Evolutionary conservation across 2,329 filamentous ascomycete genomes (phyloP), one percentile per base, ranked within the genome.

Genomic region (Aspergillus sp.): DNA sequence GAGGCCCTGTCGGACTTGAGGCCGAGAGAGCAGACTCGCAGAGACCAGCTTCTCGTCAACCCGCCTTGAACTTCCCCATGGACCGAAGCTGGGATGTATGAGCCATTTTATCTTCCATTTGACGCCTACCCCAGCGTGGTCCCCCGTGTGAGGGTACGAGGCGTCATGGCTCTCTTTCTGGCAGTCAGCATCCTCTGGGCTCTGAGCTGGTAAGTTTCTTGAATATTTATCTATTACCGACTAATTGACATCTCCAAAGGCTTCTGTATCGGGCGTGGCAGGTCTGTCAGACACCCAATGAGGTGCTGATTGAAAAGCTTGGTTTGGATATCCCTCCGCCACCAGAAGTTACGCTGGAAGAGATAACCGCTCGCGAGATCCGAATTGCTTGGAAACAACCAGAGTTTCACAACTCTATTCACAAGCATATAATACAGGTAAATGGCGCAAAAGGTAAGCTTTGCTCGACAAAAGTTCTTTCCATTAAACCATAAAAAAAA

Each of bases 261-360:
- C 85, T 97, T 64, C 83, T 93, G 62, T 90, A 91, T 76, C 89
- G 95, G 74, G 91, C 92, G 64, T 92, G 91, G 81, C 91, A 93
- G 74, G 95, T 96, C 43, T 84, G 97, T 57, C 90, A 91, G 79
- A 97, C 94, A 71, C 93, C 94, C 25, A 92, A 97, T 60, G 91
- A 94, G 60, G 89, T 96, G 66, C 87, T 99, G 52, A 93, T 98
- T 71, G 89, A 89, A 69, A 91, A 97, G 54, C 87, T 99, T 52
- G 93, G 94, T 62, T 89, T 98, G 74, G 95, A 99, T 74, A 94
- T 99, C 55, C 95, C 95, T 64, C 89, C 93, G 65, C 85, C 92
- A 25, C 95, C 95, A 56, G 89, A 93, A 74, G 91, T 98, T 46
- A 96, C 93, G 56, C 87, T 99, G 38, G 92, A 94, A 59, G 92